phyloP scores from a whole-genome alignment of 2,329 filamentous ascomycete species.

The Didymella lethalis region DNA sequence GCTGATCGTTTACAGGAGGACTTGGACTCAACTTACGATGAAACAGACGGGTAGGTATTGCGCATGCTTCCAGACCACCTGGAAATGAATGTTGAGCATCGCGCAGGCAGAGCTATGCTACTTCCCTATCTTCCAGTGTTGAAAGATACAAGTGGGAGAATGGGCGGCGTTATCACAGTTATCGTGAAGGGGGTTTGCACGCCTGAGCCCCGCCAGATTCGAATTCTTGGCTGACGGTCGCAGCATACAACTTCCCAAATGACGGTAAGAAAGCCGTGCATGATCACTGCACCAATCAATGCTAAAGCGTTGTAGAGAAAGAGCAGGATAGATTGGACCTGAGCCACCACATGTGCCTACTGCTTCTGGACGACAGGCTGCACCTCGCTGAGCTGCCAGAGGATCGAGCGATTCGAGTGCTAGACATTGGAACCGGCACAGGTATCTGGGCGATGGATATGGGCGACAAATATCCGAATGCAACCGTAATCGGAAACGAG shows the following conservation, averaged over 20 bases:
- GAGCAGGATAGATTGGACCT: constrained; percentile 56
- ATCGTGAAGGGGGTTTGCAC: constrained; percentile 38
- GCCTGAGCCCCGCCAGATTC: constrained; percentile 21
- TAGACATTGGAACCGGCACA: constrained; percentile 49
- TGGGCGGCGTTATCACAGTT: constrained; percentile 48
- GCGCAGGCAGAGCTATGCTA: constrained; percentile 14
- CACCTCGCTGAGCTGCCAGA: constrained; percentile 40
- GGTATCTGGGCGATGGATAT: constrained; percentile 50
- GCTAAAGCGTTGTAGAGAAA: constrained; percentile 30
- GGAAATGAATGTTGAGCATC: neutral
- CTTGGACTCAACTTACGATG: constrained; percentile 13
- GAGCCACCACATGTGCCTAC: constrained; percentile 49
- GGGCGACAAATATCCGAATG: constrained; percentile 39
- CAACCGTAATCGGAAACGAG: constrained; percentile 54
- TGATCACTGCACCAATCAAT: neutral
- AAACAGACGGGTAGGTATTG: constrained; percentile 7
- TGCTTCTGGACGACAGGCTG: constrained; percentile 45
- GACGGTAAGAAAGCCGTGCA: constrained; percentile 29
- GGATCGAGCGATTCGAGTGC: constrained; percentile 35
- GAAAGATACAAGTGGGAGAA: constrained; percentile 48
- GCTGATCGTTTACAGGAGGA: constrained; percentile 6
- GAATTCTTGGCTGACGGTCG: neutral
- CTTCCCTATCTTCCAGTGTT: constrained; percentile 44
- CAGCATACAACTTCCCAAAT: constrained; percentile 53
- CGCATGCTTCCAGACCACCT: neutral